These are phyloP conservation scores for Malus hybrid DNA, from an alignment of 331 rosid genomes.

Conservation along the genomic window DNA sequence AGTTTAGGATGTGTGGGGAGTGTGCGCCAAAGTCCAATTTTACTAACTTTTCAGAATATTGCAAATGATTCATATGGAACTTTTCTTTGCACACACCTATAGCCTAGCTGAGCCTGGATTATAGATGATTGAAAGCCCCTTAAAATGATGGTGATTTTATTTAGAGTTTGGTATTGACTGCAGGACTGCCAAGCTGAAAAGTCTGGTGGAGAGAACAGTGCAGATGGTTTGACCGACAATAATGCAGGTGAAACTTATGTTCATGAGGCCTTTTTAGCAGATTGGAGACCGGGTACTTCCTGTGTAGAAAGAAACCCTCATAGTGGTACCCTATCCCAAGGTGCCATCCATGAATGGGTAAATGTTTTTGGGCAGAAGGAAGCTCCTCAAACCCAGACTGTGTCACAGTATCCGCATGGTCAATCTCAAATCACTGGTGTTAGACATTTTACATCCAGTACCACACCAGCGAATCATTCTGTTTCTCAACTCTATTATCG, in stretches of 20 bases:
- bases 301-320: constrained; percentile 41
- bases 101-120: not conserved
- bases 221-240: constrained; percentile 43
- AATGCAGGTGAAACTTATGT: constrained; percentile 56
- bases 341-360: constrained; percentile 25
- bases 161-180: constrained; percentile 21
- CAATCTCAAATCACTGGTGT: constrained; percentile 34
- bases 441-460: constrained; percentile 30
- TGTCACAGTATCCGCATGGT: constrained; percentile 33
- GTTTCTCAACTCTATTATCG: constrained; percentile 34
- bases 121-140: constrained; percentile 11
- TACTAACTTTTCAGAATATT: not conserved
- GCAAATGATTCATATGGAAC: not conserved
- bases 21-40: not conserved
- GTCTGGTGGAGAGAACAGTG: constrained; percentile 27
- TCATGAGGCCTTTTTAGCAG: constrained; percentile 79
- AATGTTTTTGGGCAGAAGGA: constrained; percentile 29
- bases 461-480: constrained; percentile 25
- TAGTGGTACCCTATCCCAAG: constrained; percentile 26
- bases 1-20: not conserved
- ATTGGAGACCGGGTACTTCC: constrained; percentile 60
- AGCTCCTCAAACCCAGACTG: constrained; percentile 32
- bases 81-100: not conserved
- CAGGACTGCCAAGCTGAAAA: constrained; percentile 59
- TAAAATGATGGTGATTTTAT: constrained; percentile 21